Conservation (phyloP, 768 basidiomycete species). For the Cystofilobasidium ferigula region DNA sequence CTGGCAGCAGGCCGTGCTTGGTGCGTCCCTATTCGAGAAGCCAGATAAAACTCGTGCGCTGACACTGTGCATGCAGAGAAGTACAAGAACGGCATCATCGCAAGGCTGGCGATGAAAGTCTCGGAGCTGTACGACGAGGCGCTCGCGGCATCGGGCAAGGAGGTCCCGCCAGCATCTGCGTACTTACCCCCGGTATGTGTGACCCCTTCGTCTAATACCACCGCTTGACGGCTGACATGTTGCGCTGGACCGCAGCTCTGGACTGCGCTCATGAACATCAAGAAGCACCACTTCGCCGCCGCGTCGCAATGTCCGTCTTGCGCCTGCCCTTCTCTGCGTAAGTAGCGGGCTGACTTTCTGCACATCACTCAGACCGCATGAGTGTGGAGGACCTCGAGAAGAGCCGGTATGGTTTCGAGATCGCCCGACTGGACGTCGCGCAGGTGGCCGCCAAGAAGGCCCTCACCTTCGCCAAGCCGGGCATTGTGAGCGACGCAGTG, state of each 20-base stretch:
- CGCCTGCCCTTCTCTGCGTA: not conserved
- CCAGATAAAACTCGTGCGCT: no score
- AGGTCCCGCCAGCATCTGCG: constrained; percentile 32
- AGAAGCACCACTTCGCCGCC: constrained; percentile 72
- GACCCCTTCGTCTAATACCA: not conserved
- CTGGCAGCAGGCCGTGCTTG: constrained; percentile 82
- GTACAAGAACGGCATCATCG: constrained; percentile 70
- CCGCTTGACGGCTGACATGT: not conserved
- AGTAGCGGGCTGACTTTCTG: not conserved
- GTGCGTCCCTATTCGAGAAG: constrained; percentile 45
- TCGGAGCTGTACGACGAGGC: constrained; percentile 56
- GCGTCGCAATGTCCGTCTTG: constrained; percentile 54
- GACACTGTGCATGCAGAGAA: constrained; percentile 42
- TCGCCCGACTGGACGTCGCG: constrained; percentile 59
- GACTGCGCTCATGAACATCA: constrained; percentile 69
- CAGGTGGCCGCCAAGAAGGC: constrained; percentile 58
- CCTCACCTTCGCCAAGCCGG: constrained; percentile 54
- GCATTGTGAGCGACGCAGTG: constrained; percentile 53
- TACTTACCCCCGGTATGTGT: constrained; percentile 31
- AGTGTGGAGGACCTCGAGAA: constrained; percentile 71
- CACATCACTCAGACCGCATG: constrained; percentile 46
- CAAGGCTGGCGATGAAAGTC: constrained; percentile 65
- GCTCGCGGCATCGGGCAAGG: constrained; percentile 32
- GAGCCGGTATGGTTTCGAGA: constrained; percentile 72
- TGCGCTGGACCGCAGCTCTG: constrained; percentile 48